These are phyloP conservation scores for Kentomonas sorsogonicus DNA, from an alignment of 208 protist species.

Conservation along the genomic window DNA sequence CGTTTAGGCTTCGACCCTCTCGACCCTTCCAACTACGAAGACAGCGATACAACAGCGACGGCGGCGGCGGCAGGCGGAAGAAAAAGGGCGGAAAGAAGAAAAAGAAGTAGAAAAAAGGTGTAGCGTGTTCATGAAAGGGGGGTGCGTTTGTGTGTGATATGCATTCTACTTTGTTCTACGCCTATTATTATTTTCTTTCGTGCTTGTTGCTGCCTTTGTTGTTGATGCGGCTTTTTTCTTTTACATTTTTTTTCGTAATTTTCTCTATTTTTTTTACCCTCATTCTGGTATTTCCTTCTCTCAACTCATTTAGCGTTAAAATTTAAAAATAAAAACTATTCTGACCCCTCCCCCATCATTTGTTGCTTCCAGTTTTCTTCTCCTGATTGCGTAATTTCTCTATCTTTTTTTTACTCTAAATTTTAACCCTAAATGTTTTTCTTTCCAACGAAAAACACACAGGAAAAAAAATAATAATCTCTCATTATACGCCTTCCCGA, in stretches of 20 bases:
- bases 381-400: too few relatives aligned
- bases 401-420: constrained; percentile 10
- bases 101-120: too few relatives aligned
- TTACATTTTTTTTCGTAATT: constrained; percentile 5
- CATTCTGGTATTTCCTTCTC: background rate
- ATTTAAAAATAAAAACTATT: background rate
- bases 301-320: background rate
- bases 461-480: constrained; percentile 4
- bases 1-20: too few relatives aligned
- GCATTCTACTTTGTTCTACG: too few relatives aligned
- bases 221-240: background rate
- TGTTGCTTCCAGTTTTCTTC: background rate
- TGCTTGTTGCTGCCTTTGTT: background rate
- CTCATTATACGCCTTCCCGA: background rate
- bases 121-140: too few relatives aligned
- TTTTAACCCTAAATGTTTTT: background rate
- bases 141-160: too few relatives aligned
- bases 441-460: background rate
- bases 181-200: constrained; percentile 6
- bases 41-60: too few relatives aligned
- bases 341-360: constrained; percentile 1
- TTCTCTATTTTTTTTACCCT: background rate
- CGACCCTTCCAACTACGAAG: too few relatives aligned
- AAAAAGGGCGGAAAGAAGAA: too few relatives aligned
- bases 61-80: too few relatives aligned